phyloP scores from a whole-genome alignment of 2,329 filamentous ascomycete species.

The Phoma sp. region DNA sequence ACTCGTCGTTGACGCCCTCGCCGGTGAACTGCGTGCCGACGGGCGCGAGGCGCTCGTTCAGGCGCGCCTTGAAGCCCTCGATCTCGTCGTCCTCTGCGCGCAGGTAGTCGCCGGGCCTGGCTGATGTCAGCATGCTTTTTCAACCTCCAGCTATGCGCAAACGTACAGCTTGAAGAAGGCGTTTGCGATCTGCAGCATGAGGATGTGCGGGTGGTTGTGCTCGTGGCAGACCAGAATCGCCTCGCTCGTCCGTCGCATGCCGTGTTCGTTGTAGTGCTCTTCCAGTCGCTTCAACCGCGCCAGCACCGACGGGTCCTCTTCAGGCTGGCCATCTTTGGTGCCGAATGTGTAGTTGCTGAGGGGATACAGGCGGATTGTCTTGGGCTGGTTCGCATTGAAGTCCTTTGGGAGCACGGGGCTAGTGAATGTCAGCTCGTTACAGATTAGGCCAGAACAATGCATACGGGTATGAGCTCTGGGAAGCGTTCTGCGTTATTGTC shows the following conservation, averaged over 20 bases:
- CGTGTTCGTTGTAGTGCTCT: constrained; percentile 88
- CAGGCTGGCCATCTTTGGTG: constrained; percentile 96
- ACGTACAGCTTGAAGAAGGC: constrained; percentile 91
- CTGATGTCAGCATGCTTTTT: constrained; percentile 1
- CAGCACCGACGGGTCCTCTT: constrained; percentile 95
- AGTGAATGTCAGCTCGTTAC: constrained; percentile 9
- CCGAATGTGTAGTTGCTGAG: constrained; percentile 99
- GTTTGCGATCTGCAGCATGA: constrained; percentile 99
- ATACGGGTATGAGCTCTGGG: constrained; percentile 76
- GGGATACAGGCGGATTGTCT: constrained; percentile 89
- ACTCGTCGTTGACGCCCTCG: constrained; percentile 88
- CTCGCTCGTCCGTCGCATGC: constrained; percentile 97
- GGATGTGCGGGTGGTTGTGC: constrained; percentile 97
- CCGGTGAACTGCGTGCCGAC: constrained; percentile 82
- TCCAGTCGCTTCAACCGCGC: constrained; percentile 93
- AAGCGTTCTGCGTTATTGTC: constrained; percentile 76
- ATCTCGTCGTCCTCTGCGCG: constrained; percentile 88
- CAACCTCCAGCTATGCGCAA: background rate
- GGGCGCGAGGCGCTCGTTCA: constrained; percentile 92
- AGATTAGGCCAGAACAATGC: constrained; percentile 14
- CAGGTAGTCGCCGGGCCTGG: constrained; percentile 87
- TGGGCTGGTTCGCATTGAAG: constrained; percentile 89
- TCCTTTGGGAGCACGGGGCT: constrained; percentile 77
- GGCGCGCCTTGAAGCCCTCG: constrained; percentile 88
- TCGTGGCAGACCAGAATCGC: constrained; percentile 97